These are phyloP conservation scores for Clarireedia hainanense DNA, from an alignment of 2,329 filamentous ascomycete species.

Conservation along the genomic window DNA sequence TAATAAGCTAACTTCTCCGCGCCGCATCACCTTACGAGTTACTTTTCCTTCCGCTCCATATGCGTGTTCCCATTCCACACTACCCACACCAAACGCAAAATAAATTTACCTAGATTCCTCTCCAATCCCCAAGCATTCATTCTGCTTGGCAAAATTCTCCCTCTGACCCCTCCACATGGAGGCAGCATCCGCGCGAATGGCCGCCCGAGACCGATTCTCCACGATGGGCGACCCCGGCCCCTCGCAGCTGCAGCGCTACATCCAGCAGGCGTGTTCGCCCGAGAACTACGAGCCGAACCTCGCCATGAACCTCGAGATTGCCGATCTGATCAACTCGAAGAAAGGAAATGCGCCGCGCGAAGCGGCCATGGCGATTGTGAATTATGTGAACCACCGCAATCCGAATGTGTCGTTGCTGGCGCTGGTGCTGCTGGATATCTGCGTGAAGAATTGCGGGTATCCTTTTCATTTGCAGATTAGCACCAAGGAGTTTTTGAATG, in stretches of 20 bases:
- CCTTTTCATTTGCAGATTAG: constrained; percentile 97
- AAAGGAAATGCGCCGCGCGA: constrained; percentile 94
- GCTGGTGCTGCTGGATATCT: constrained; percentile 89
- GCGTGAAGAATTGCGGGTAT: constrained; percentile 99
- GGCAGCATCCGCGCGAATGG: constrained; percentile 91
- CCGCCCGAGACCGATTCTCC: constrained; percentile 87
- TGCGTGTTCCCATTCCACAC: neutral
- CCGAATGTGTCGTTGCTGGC: constrained; percentile 89
- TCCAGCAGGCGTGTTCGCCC: constrained; percentile 91
- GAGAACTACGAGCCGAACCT: constrained; percentile 98
- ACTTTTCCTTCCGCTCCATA: neutral
- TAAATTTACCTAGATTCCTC: neutral
- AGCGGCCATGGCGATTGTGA: constrained; percentile 86
- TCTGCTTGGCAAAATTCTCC: constrained; percentile 12
- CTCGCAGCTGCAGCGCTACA: constrained; percentile 88
- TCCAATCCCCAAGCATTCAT: neutral
- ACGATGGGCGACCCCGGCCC: constrained; percentile 70
- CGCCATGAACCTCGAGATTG: constrained; percentile 90
- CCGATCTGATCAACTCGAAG: constrained; percentile 94
- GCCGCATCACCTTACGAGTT: neutral
- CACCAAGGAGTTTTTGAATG: constrained; percentile 98
- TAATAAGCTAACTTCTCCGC: neutral
- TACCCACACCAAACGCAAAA: neutral
- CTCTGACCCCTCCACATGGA: constrained; percentile 55
- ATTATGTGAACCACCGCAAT: constrained; percentile 94